phyloP scores from a whole-genome alignment of 371 early-diverging fungal species.

The Chytridiales sp. region DNA sequence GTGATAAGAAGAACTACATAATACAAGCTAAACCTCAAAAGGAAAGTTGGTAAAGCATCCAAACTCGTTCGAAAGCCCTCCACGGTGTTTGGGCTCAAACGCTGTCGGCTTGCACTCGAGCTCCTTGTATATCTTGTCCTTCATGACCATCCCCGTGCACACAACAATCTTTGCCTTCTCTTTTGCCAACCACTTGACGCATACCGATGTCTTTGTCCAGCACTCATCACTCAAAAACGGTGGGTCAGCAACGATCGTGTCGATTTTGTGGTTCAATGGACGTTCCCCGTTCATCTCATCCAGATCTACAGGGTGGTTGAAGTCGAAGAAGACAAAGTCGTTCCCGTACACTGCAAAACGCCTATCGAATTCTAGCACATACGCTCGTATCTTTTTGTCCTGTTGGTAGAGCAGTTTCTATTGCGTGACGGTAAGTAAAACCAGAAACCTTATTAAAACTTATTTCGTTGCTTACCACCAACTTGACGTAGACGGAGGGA shows the following conservation, averaged over 20 bases:
- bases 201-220: constrained; percentile 58
- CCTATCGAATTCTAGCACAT: constrained; percentile 64
- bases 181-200: constrained; percentile 51
- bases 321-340: constrained; percentile 66
- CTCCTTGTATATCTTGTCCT: constrained; percentile 25
- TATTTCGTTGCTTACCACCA: constrained; percentile 57
- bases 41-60: constrained; percentile 62
- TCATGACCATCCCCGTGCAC: constrained; percentile 57
- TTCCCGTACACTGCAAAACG: constrained; percentile 62
- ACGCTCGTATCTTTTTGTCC: too few species aligned
- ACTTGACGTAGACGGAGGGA: constrained; percentile 63
- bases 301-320: constrained; percentile 38
- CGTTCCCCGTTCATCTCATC: not conserved
- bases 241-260: constrained; percentile 68
- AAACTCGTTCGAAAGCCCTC: constrained; percentile 71
- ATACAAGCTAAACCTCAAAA: too few species aligned
- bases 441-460: too few species aligned
- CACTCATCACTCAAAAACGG: constrained; percentile 74
- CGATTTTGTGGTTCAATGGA: constrained; percentile 47
- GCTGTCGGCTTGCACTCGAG: constrained; percentile 45
- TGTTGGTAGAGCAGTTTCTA: too few species aligned
- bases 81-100: constrained; percentile 58
- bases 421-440: too few species aligned
- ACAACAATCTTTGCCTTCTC: constrained; percentile 55
- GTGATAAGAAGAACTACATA: too few species aligned